Evolutionary conservation across 2,329 filamentous ascomycete genomes (phyloP).

Genomic region (Lasiodiplodia citricola): DNA sequence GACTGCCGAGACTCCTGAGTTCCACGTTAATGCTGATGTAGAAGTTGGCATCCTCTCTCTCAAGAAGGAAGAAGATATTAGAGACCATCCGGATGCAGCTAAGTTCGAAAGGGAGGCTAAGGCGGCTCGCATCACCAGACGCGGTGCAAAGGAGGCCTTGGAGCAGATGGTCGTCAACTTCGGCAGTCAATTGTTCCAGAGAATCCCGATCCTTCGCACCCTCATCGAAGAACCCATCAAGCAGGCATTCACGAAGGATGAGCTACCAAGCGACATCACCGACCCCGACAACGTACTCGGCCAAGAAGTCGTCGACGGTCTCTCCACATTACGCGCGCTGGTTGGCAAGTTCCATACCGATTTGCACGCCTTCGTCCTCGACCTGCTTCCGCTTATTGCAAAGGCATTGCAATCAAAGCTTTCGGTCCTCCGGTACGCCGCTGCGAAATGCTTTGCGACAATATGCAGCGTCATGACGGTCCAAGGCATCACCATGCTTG

Average conservation of each 20-base stretch:
- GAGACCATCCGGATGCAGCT: slow-evolving; percentile 87
- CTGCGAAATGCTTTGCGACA: slow-evolving; percentile 95
- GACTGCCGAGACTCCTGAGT: slow-evolving; percentile 96
- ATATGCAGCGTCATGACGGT: slow-evolving; percentile 96
- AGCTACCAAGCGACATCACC: slow-evolving; percentile 72
- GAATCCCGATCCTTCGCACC: slow-evolving; percentile 78
- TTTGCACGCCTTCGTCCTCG: slow-evolving; percentile 79
- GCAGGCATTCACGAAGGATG: slow-evolving; percentile 71
- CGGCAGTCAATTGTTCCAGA: slow-evolving; percentile 76
- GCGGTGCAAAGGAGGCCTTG: slow-evolving; percentile 91
- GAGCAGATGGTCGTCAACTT: slow-evolving; percentile 85
- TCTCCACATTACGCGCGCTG: slow-evolving; percentile 90
- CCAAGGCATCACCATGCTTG: slow-evolving; percentile 92
- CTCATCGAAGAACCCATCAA: slow-evolving; percentile 84
- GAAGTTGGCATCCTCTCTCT: slow-evolving; percentile 86
- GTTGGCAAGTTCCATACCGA: slow-evolving; percentile 83
- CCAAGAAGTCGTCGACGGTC: slow-evolving; percentile 90
- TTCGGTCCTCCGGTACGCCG: slow-evolving; percentile 93
- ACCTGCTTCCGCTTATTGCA: slow-evolving; percentile 82
- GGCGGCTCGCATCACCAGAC: slow-evolving; percentile 85
- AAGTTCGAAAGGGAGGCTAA: slow-evolving; percentile 90
- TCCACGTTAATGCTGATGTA: slow-evolving; percentile 79
- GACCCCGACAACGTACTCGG: slow-evolving; percentile 78
- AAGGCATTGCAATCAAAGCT: slow-evolving; percentile 86
- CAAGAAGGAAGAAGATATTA: slow-evolving; percentile 94